phyloP scores from a whole-genome alignment of 495 filamentous ascomycete genomes.

The Talaromyces trachyspermus region DNA sequence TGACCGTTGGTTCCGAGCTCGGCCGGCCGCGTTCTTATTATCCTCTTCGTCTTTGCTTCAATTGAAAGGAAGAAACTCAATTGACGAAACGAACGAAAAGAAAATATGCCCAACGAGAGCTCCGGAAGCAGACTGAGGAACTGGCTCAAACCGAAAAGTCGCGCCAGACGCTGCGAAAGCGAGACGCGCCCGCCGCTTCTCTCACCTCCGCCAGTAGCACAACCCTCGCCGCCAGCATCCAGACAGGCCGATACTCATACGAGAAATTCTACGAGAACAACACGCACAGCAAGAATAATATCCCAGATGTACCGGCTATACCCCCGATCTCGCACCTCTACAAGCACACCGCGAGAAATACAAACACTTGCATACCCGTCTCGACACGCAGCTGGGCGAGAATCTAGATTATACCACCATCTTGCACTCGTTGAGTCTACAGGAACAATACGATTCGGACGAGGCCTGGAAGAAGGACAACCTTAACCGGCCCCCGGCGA shows the following conservation, averaged over 20 bases:
- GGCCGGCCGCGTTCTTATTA: no score
- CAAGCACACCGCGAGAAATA: slow-evolving; percentile 36
- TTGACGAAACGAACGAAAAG: no score
- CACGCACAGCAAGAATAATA: neutral
- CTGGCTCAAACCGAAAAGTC: slow-evolving; percentile 39
- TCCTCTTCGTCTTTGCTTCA: no score
- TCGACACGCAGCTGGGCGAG: slow-evolving; percentile 44
- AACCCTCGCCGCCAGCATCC: slow-evolving; percentile 9
- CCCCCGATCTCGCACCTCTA: slow-evolving; percentile 28
- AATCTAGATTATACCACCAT: slow-evolving; percentile 40
- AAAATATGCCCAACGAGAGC: slow-evolving; percentile 34
- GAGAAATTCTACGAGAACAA: neutral
- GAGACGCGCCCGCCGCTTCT: slow-evolving; percentile 27
- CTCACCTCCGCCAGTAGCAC: slow-evolving; percentile 19
- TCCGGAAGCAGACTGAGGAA: slow-evolving; percentile 28
- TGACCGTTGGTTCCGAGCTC: no score
- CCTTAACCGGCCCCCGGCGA: slow-evolving; percentile 34
- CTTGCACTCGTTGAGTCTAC: slow-evolving; percentile 37
- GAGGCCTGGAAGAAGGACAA: slow-evolving; percentile 12
- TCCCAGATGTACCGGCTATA: slow-evolving; percentile 24
- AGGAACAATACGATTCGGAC: slow-evolving; percentile 23
- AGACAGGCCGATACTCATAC: slow-evolving; percentile 3
- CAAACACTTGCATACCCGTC: slow-evolving; percentile 17
- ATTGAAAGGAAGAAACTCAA: no score
- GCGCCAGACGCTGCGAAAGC: slow-evolving; percentile 38